Base-by-base conservation (phyloP, 1,284 basidiomycete species). In the Fomitiporia mediterranea region DNA sequence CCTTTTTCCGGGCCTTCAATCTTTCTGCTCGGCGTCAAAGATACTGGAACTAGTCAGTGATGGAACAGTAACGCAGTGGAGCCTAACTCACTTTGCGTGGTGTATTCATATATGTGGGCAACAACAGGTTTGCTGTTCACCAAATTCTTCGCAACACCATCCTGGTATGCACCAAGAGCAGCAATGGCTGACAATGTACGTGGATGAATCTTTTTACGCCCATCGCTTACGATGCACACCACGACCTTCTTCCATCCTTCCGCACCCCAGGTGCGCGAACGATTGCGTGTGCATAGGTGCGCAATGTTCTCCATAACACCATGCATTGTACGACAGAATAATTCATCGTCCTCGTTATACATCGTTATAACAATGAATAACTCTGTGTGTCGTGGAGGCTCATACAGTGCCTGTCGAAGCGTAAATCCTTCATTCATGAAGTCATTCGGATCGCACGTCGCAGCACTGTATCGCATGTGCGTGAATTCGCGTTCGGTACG, bases 231-330 rank as follows among this genome's bases (percentile, higher is more conserved):
- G 58, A 76, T 74, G 60, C 73, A 77, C n/a, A 78, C 70, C 6
- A 77, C 76, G 23, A 86, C 91, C 79, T 97, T 98, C 76, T 97
- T 96, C 95, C 95, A 98, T 0, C 94, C 94, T 0, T 97, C 92
- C 68, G 91, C 89, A 1, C 94, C 94, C 95, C 95, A 98, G 0
- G 89, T 97, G 77, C 91, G 93, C 64, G 85, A 89, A 55, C 90
- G 72, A 42, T 89, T 86, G 21, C 92, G 76, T 62, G 86, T 88
- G 68, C 90, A 94, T 58, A 95, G 69, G 67, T 91, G 87, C 13
- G 82, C 83, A 51, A 92, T 79, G 65, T 94, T 94, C 75, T 88
- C 91, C 74, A 96, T 92, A 11, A 96, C 88, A 56, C 93, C 93
- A 64, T 94, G 86, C 91, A 96, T 94, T 0, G 93, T 92, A 43